Evolutionary conservation across 257 asterid genomes (phyloP), one percentile per base, ranked within the genome.

Genomic region (Solanum dulcamara): DNA sequence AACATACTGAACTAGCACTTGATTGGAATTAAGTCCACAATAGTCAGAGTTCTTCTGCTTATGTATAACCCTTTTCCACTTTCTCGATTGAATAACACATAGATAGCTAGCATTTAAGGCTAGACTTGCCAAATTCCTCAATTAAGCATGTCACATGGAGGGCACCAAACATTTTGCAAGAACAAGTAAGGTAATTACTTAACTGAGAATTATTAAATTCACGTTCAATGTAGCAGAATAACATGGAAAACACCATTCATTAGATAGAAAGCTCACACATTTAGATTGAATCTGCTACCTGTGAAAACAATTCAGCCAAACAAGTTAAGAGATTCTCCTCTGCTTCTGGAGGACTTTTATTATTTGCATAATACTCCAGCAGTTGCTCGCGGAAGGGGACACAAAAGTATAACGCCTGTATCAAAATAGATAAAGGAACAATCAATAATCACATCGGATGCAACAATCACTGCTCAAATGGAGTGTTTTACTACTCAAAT

Each of bases 311-410:
- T 74, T 96, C 99, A 24, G 99, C 99, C 50, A 96, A 90, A 89
- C 99, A 96, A 32, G 99, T 94, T 75, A 96, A 87, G 71, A 94
- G 94, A 88, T 96, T 96, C 85, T 95, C 2, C 53, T 48, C 53
- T 46, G 51, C 13, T 46, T 46, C 51, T 12, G 51, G 51, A 46
- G 20, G 53, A 14, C 53, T 48, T 48, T 48, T 48, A 13, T 89
- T 90, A 84, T 86, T 91, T 42, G 94, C 83, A 90, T 92, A 95
- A 90, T 95, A 93, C 86, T 92, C 99, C 83, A 93, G 90, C 85
- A 95, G 87, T 79, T 93, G 95, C 83, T 94, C 98, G 14, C 99
- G 97, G 87, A 95, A 95, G 28, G 99, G 99, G 2, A 91, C 97
- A 85, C 99, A 95, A 84, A 94, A 95, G 88, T 94, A 95, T 51